Conservation (phyloP, 1,284 basidiomycete species). For the Phellinidium pouzarii region DNA sequence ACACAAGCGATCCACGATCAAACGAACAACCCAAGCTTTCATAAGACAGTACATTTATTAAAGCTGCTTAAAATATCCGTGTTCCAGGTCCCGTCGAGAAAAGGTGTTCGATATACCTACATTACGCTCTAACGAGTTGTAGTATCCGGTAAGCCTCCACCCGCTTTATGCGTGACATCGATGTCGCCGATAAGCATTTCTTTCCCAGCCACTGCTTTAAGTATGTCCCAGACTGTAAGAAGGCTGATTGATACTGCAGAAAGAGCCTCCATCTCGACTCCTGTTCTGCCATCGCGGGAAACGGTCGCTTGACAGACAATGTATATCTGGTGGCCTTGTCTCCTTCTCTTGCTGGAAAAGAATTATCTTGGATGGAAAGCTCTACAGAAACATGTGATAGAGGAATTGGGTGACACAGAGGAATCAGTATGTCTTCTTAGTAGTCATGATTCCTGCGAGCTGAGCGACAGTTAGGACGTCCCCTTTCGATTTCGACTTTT, state of each 20-base stretch:
- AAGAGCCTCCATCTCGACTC: conserved; percentile 93
- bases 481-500: conserved; percentile 59
- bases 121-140: background rate
- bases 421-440: conserved; percentile 80
- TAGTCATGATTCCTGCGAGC: conserved; percentile 81
- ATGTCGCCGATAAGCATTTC: conserved; percentile 76
- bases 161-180: conserved; percentile 60
- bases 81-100: too few relatives aligned
- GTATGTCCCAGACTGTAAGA: conserved; percentile 88
- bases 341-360: conserved; percentile 8
- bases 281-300: conserved; percentile 73
- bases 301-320: conserved; percentile 64
- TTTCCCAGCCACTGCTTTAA: conserved; percentile 80
- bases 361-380: conserved; percentile 39
- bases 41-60: too few relatives aligned
- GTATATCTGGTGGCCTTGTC: conserved; percentile 30
- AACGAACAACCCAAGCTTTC: too few relatives aligned
- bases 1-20: too few relatives aligned
- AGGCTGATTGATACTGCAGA: conserved; percentile 75
- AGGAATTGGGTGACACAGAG: conserved; percentile 76
- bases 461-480: conserved; percentile 76
- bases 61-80: too few relatives aligned
- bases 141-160: conserved; percentile 51
- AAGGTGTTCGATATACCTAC: conserved; percentile 7
- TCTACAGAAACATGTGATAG: conserved; percentile 64